Evolutionary conservation across 2,329 filamentous ascomycete genomes (phyloP).

Genomic region (Trichoderma sp.): DNA sequence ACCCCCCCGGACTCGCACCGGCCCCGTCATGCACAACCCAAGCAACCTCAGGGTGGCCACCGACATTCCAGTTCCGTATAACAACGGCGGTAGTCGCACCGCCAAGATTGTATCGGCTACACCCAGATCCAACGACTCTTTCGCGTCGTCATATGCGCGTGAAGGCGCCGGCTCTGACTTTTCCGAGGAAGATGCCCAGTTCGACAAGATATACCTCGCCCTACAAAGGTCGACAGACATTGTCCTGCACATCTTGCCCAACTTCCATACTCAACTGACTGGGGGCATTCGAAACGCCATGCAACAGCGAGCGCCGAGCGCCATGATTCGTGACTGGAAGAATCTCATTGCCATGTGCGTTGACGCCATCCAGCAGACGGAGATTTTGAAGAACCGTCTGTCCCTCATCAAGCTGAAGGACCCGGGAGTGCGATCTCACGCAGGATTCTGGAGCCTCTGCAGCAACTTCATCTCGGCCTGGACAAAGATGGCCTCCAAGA

Average conservation of each 20-base stretch:
- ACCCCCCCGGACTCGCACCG: slow-evolving; percentile 41
- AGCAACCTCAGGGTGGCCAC: slow-evolving; percentile 60
- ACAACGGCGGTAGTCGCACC: slow-evolving; percentile 54
- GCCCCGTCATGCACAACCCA: slow-evolving; percentile 50
- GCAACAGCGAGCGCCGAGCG: slow-evolving; percentile 60
- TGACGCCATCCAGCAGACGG: slow-evolving; percentile 70
- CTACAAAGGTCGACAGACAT: slow-evolving; percentile 73
- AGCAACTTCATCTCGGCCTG: slow-evolving; percentile 73
- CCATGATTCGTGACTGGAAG: slow-evolving; percentile 67
- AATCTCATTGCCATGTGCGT: slow-evolving; percentile 71
- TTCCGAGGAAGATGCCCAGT: slow-evolving; percentile 75
- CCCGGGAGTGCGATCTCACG: slow-evolving; percentile 68
- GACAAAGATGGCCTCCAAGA: slow-evolving; percentile 63
- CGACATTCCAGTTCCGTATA: slow-evolving; percentile 51
- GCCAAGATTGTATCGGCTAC: slow-evolving; percentile 63
- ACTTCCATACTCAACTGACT: slow-evolving; percentile 67
- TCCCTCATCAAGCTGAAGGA: slow-evolving; percentile 84
- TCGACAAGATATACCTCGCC: slow-evolving; percentile 80
- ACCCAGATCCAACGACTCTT: slow-evolving; percentile 81
- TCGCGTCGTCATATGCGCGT: slow-evolving; percentile 57
- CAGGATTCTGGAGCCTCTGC: slow-evolving; percentile 69
- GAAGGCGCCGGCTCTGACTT: slow-evolving; percentile 59
- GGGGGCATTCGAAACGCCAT: slow-evolving; percentile 65
- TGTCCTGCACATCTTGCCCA: slow-evolving; percentile 71
- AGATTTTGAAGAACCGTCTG: slow-evolving; percentile 71